Conservation (phyloP, 257 asterid genomes). For the Gentiana macrophylla region DNA sequence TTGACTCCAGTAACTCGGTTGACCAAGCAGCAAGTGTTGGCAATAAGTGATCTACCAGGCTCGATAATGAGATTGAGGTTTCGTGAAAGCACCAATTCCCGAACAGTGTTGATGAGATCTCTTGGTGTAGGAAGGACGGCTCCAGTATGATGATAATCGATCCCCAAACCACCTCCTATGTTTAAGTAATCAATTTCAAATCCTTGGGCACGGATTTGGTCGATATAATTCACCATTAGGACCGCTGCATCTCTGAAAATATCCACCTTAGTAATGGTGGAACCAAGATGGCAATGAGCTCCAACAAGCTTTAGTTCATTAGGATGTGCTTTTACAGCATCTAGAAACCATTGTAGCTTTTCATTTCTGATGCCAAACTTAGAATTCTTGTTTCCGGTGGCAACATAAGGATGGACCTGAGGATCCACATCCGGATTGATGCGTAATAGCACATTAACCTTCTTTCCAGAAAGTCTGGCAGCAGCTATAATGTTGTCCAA, state of each 20-base stretch:
- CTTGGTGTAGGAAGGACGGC: slow-evolving; percentile 84
- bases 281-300: slow-evolving; percentile 96
- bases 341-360: slow-evolving; percentile 93
- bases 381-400: slow-evolving; percentile 93
- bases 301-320: slow-evolving; percentile 88
- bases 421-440: slow-evolving; percentile 99
- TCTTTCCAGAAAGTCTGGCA: slow-evolving; percentile 72
- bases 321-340: slow-evolving; percentile 86
- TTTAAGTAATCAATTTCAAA: slow-evolving; percentile 78
- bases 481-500: slow-evolving; percentile 81
- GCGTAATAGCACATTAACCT: slow-evolving; percentile 71
- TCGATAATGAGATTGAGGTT: slow-evolving; percentile 86
- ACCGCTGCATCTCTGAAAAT: slow-evolving; percentile 95
- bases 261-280: slow-evolving; percentile 95
- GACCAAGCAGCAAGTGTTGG: slow-evolving; percentile 90
- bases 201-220: slow-evolving; percentile 86
- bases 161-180: slow-evolving; percentile 97
- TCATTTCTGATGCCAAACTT: slow-evolving; percentile 94
- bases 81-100: slow-evolving; percentile 74
- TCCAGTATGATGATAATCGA: slow-evolving; percentile 87
- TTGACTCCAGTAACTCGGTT: slow-evolving; percentile 92
- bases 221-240: slow-evolving; percentile 84
- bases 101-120: slow-evolving; percentile 82
- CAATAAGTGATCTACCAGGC: slow-evolving; percentile 93
- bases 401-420: slow-evolving; percentile 98